Conservation (phyloP, 129 eudicot genomes). For the Arctium minus region DNA sequence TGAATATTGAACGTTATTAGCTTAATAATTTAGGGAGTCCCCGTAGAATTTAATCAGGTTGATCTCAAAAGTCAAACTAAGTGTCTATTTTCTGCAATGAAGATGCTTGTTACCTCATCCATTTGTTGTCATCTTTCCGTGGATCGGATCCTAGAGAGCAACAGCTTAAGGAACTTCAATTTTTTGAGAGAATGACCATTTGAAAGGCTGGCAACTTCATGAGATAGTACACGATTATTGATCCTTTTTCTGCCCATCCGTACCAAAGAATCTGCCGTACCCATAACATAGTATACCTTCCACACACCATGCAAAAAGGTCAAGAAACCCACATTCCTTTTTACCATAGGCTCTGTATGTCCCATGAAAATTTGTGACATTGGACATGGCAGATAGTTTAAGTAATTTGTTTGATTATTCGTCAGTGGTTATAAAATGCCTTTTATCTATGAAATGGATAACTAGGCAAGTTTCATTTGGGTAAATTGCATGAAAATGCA, state of each 20-base stretch:
- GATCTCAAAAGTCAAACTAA: not conserved
- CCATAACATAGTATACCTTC: slow-evolving; percentile 79
- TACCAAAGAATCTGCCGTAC: slow-evolving; percentile 74
- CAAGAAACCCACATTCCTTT: slow-evolving; percentile 1
- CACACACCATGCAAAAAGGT: slow-evolving; percentile 21
- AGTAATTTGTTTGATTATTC: not conserved
- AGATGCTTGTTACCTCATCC: slow-evolving; percentile 16
- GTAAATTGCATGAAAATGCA: not conserved
- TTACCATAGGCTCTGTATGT: not conserved
- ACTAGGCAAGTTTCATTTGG: not conserved
- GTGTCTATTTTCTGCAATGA: not conserved
- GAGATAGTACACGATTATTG: slow-evolving; percentile 21
- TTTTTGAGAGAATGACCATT: slow-evolving; percentile 28
- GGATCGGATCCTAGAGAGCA: slow-evolving; percentile 31
- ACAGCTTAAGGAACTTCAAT: slow-evolving; percentile 29
- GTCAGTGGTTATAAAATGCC: not conserved
- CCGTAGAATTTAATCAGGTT: not conserved
- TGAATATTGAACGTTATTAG: not conserved
- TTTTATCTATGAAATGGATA: not conserved
- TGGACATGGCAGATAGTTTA: not conserved
- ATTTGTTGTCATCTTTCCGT: slow-evolving; percentile 12
- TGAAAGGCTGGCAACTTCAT: slow-evolving; percentile 33
- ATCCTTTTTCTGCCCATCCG: slow-evolving; percentile 48
- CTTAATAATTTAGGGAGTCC: not conserved
- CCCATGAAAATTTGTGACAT: slow-evolving; percentile 3